phyloP scores from a whole-genome alignment of 306 rosid genomes.

The Echinosophora koreensis region DNA sequence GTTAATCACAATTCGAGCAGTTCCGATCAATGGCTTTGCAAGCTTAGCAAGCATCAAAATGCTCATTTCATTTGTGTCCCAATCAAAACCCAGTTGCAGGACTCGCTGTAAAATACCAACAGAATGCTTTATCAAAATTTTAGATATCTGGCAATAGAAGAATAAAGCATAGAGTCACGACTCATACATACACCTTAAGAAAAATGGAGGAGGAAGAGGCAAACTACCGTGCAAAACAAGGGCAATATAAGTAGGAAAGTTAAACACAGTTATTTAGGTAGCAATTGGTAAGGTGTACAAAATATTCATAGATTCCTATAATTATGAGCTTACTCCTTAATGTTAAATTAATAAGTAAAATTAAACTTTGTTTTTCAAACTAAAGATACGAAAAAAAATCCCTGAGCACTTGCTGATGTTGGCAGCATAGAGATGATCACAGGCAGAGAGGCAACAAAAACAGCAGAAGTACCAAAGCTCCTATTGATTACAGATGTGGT shows the following conservation, averaged over 20 bases:
- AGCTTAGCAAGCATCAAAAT: conserved; percentile 89
- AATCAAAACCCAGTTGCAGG: conserved; percentile 86
- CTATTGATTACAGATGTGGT: background rate
- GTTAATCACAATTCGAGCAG: conserved; percentile 94
- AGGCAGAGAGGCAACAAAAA: background rate
- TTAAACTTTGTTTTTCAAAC: conserved; percentile 6
- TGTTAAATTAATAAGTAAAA: background rate
- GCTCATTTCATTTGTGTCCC: conserved; percentile 96
- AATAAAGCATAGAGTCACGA: conserved; percentile 1
- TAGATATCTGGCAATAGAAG: conserved; percentile 20
- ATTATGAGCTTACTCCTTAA: conserved; percentile 12
- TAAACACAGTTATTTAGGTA: conserved; percentile 16
- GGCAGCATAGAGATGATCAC: conserved; percentile 3
- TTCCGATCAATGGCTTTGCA: conserved; percentile 85
- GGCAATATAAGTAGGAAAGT: conserved; percentile 5
- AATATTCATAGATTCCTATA: conserved; percentile 21
- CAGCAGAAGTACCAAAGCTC: conserved; percentile 5
- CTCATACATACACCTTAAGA: conserved; percentile 14
- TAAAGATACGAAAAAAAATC: conserved; percentile 1
- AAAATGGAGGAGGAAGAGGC: conserved; percentile 22
- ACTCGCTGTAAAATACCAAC: conserved; percentile 64
- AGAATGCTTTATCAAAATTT: conserved; percentile 45
- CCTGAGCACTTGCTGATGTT: background rate
- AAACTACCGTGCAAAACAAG: conserved; percentile 20
- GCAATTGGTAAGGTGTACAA: background rate